phyloP scores from a whole-genome alignment of 2,329 filamentous ascomycete species.

The Pyrenophora teres region DNA sequence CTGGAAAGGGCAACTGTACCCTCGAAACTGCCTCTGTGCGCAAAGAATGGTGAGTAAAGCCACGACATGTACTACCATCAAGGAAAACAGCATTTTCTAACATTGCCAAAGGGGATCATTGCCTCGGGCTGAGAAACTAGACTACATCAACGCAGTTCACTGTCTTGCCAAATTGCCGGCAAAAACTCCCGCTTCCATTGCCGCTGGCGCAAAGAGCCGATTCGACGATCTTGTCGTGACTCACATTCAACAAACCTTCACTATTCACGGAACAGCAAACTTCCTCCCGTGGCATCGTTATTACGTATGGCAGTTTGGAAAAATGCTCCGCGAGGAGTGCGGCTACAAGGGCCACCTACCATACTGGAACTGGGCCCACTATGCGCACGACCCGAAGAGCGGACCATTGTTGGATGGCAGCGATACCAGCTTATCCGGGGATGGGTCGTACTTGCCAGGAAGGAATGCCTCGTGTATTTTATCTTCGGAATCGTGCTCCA shows the following conservation, averaged over 20 bases:
- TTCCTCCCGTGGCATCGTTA: constrained; percentile 50
- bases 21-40: constrained; percentile 48
- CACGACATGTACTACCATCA: background rate
- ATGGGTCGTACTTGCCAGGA: constrained; percentile 46
- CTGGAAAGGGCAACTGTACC: constrained; percentile 37
- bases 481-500: constrained; percentile 5
- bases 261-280: constrained; percentile 38
- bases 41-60: constrained; percentile 49
- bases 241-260: constrained; percentile 38
- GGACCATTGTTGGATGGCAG: constrained; percentile 62
- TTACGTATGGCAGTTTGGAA: constrained; percentile 49
- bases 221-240: constrained; percentile 43
- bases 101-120: constrained; percentile 23
- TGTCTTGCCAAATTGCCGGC: constrained; percentile 32
- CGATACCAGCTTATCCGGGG: constrained; percentile 52
- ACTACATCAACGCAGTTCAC: constrained; percentile 40
- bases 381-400: constrained; percentile 49
- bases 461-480: constrained; percentile 37
- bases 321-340: constrained; percentile 49
- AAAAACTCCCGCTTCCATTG: constrained; percentile 25
- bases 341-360: constrained; percentile 49
- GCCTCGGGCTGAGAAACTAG: constrained; percentile 22
- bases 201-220: constrained; percentile 34
- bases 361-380: constrained; percentile 60
- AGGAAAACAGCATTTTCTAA: background rate